These are phyloP conservation scores for Pharnaceum exiguum DNA, from an alignment of 148 eudicot species.

Conservation along the genomic window DNA sequence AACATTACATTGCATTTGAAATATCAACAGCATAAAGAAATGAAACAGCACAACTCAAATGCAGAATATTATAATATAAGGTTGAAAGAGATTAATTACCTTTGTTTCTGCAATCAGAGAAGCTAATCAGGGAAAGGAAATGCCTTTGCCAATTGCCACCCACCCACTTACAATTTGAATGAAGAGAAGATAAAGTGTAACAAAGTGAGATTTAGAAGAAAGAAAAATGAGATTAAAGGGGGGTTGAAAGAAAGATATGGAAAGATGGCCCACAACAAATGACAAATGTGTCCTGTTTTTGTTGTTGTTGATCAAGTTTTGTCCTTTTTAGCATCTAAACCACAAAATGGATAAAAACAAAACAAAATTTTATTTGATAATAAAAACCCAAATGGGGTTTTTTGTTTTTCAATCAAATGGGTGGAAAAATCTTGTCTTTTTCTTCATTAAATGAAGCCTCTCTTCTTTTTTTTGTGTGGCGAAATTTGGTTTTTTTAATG, in stretches of 20 bases:
- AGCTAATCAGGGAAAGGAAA: conserved; percentile 9
- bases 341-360: no score
- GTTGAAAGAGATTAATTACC: conserved; percentile 14
- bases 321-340: no score
- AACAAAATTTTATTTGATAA: no score
- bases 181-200: background rate
- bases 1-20: background rate
- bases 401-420: no score
- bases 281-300: conserved; percentile 7
- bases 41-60: background rate
- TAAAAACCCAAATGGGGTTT: no score
- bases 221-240: background rate
- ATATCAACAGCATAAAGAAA: background rate
- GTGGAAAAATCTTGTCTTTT: no score
- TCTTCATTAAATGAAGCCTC: no score
- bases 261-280: background rate
- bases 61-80: background rate
- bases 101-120: conserved; percentile 4
- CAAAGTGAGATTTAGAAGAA: conserved; percentile 4
- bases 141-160: no score
- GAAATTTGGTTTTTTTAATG: no score
- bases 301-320: conserved; percentile 1
- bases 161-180: conserved; percentile 2
- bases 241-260: background rate
- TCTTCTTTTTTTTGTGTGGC: no score